Conservation (phyloP, 148 eudicot species). For the Silene uniflora region DNA sequence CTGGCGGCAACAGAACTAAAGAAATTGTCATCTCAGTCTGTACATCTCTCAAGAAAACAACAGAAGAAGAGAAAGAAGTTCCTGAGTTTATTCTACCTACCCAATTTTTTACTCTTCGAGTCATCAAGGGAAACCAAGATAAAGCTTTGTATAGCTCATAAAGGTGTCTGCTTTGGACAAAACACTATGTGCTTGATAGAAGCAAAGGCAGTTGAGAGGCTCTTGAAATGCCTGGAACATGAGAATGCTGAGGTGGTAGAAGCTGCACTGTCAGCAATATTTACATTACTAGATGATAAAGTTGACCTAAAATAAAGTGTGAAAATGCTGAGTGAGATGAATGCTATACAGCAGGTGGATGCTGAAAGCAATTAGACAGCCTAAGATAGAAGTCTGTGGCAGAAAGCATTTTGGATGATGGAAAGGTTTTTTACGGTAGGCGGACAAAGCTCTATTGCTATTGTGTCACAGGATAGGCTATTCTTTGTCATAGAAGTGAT, state of each 20-base stretch:
- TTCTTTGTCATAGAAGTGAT: constrained; percentile 49
- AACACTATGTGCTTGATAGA: too few relatives aligned
- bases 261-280: constrained; percentile 77
- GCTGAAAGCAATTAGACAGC: constrained; percentile 54
- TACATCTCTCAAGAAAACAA: constrained; percentile 37
- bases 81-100: too few relatives aligned
- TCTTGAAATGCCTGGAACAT: constrained; percentile 77
- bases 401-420: constrained; percentile 73
- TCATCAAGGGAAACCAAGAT: too few relatives aligned
- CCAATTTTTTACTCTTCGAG: too few relatives aligned
- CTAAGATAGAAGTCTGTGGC: constrained; percentile 56
- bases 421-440: constrained; percentile 59
- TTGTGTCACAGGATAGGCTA: constrained; percentile 52
- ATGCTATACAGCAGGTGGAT: constrained; percentile 45
- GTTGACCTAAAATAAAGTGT: constrained; percentile 59
- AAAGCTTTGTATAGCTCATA: too few relatives aligned
- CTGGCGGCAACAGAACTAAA: constrained; percentile 73
- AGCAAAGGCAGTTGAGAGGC: constrained; percentile 66
- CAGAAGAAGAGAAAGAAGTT: too few relatives aligned
- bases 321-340: constrained; percentile 38
- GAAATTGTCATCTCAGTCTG: constrained; percentile 65
- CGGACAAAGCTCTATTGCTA: constrained; percentile 38
- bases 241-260: constrained; percentile 72
- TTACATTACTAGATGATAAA: constrained; percentile 75
- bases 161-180: too few relatives aligned